Evolutionary conservation across 2,329 filamentous ascomycete species (phyloP), one percentile per base, ranked within the genome.

Genomic region (Leptodontidium sp.): DNA sequence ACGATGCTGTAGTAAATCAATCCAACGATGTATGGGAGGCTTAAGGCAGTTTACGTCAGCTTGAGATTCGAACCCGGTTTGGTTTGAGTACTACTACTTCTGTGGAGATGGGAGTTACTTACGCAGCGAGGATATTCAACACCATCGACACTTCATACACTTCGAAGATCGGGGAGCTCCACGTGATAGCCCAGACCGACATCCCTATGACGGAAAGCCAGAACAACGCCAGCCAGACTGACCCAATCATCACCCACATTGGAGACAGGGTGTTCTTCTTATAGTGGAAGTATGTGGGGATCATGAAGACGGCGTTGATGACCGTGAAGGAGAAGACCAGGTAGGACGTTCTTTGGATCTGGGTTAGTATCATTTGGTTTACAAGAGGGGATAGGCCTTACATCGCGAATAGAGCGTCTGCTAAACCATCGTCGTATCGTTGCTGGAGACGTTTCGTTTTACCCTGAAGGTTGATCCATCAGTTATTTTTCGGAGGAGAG

Each of bases 181-280:
- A 59, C 5, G 12, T 38, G 9, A 59, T 21, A 15, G 21, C 35
- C 35, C 35, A 45, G 3, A 38, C 21, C 2, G 57, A 43, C 57
- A 59, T 59, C 2, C 35, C 57, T n/a, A 45, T 24, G 21, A 17
- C 57, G 6, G 21, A 29, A n/a, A 59, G 38, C 57, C 57, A 59
- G 57, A 59, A 59, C 2, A 59, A 21, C 45, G 38, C 57, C 21
- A 59, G 21, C 57, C 57, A 59, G 35, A 59, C 57, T 1, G 57
- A 59, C 2, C 57, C 35, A n/a, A 59, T 59, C 35, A 59, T 43
- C 57, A 59, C 45, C 57, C 57, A 59, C 35, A 45, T 43, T 17
- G 38, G 57, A 45, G 57, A 59, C 1, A 59, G 57, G 5, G 57
- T 17, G 21, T 59, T 45, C 12, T 43, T 43, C 14, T 45, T 59